Conservation (phyloP, 179 eudicot species). For the Silene vulgaris region DNA sequence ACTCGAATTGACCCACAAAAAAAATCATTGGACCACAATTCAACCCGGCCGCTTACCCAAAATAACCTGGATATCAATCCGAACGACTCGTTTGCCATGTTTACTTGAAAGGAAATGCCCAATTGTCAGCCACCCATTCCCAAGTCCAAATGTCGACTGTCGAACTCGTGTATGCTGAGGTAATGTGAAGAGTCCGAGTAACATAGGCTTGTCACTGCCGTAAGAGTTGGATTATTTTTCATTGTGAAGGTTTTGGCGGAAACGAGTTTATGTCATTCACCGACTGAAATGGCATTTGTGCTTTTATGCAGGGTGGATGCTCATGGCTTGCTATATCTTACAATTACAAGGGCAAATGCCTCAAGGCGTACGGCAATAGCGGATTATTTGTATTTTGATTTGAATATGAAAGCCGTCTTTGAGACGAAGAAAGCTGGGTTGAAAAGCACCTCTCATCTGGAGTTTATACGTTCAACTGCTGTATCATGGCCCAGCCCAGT, state of each 20-base stretch:
- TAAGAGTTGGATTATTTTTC: not conserved
- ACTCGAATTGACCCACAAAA: too few relatives aligned
- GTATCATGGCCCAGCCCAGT: conserved; percentile 4
- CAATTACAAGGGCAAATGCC: conserved; percentile 10
- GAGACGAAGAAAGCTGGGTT: not conserved
- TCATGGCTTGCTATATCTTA: conserved; percentile 15
- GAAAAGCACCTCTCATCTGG: conserved; percentile 14
- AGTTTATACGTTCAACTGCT: not conserved
- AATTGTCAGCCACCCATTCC: too few relatives aligned
- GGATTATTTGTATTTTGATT: not conserved
- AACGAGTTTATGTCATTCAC: not conserved
- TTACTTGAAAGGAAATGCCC: too few relatives aligned
- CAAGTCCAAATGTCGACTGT: too few relatives aligned
- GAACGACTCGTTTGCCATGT: too few relatives aligned
- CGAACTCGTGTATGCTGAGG: too few relatives aligned
- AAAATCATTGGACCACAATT: too few relatives aligned
- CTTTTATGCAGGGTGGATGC: not conserved
- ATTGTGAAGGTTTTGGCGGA: not conserved
- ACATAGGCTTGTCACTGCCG: too few relatives aligned
- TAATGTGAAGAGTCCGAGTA: too few relatives aligned
- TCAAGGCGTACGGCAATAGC: conserved; percentile 1
- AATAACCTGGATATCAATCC: too few relatives aligned
- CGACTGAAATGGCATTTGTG: not conserved
- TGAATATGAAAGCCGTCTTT: not conserved
- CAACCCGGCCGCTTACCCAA: too few relatives aligned